phyloP scores from a whole-genome alignment of 768 basidiomycete genomes.

The Boletus sp. region DNA sequence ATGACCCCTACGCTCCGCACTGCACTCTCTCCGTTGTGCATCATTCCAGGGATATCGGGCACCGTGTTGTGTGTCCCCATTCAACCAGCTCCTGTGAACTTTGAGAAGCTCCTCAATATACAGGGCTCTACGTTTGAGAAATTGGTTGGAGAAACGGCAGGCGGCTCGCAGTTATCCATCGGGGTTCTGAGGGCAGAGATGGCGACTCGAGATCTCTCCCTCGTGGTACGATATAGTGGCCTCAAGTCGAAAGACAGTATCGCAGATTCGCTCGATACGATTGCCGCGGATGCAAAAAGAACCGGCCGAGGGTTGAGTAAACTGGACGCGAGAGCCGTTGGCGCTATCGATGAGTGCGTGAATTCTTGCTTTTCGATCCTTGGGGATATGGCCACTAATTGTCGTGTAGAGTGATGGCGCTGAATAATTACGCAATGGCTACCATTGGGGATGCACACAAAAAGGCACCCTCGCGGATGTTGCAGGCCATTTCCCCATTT shows the following conservation, averaged over 20 bases:
- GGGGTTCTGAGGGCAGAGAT: slow-evolving; percentile 77
- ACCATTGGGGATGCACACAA: slow-evolving; percentile 44
- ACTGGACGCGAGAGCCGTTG: slow-evolving; percentile 64
- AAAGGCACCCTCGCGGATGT: slow-evolving; percentile 27
- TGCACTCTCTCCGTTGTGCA: slow-evolving; percentile 58
- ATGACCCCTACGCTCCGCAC: slow-evolving; percentile 44
- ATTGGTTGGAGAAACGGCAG: slow-evolving; percentile 56
- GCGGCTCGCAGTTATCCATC: slow-evolving; percentile 58
- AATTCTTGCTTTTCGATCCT: neutral
- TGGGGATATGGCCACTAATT: slow-evolving; percentile 1
- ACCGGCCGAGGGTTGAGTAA: slow-evolving; percentile 59
- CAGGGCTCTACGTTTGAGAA: slow-evolving; percentile 64
- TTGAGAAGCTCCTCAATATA: slow-evolving; percentile 55
- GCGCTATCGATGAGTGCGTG: slow-evolving; percentile 70
- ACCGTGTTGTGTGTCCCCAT: slow-evolving; percentile 40
- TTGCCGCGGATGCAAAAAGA: slow-evolving; percentile 60
- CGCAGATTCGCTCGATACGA: slow-evolving; percentile 48
- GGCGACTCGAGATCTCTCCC: slow-evolving; percentile 67
- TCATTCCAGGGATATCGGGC: slow-evolving; percentile 56
- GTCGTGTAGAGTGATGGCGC: slow-evolving; percentile 58
- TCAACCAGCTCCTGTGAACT: slow-evolving; percentile 46
- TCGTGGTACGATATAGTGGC: slow-evolving; percentile 61
- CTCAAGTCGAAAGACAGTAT: slow-evolving; percentile 59
- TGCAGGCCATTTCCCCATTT: slow-evolving; percentile 43
- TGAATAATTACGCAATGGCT: slow-evolving; percentile 68